A percentile compares a stretch with the other conserved stretches of the same genome.
phyloP scores from a whole-genome alignment of 805 yeast species.

The Saccharomycopsis fibuligera region DNA sequence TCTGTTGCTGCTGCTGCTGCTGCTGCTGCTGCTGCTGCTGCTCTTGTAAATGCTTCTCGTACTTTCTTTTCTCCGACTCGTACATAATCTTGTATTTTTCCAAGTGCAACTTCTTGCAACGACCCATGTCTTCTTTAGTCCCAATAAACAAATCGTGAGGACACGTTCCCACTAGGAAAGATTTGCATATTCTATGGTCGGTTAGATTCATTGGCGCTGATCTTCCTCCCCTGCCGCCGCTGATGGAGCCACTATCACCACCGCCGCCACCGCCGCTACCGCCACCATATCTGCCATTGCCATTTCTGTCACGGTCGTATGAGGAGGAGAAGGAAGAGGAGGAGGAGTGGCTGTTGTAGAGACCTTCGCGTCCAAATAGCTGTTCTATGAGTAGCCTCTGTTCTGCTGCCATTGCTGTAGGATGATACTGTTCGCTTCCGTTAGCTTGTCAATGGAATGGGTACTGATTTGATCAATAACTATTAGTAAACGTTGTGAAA shows the following conservation, averaged over 20 bases:
- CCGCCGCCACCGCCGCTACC: not conserved
- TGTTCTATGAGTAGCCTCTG: slow-evolving; percentile 19
- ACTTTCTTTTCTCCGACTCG: slow-evolving; percentile 38
- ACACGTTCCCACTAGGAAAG: slow-evolving; percentile 79
- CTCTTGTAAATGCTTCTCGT: slow-evolving; percentile 37
- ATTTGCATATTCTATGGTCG: slow-evolving; percentile 65
- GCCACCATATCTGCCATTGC: slow-evolving; percentile 22
- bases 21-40: slow-evolving; percentile 37
- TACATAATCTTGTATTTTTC: slow-evolving; percentile 71
- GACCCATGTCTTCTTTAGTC: slow-evolving; percentile 78
- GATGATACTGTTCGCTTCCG: not conserved
- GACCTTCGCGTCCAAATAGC: slow-evolving; percentile 20
- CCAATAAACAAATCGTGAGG: slow-evolving; percentile 78
- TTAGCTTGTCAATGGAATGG: no score
- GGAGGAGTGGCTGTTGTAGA: not conserved
- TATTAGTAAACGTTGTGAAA: no score
- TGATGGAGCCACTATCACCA: slow-evolving; percentile 23
- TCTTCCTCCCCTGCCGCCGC: slow-evolving; percentile 15
- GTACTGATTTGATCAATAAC: no score
- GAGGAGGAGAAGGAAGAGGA: not conserved
- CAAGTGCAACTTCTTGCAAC: slow-evolving; percentile 68
- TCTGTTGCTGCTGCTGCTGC: slow-evolving; percentile 25
- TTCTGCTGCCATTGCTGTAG: slow-evolving; percentile 19
- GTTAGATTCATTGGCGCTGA: slow-evolving; percentile 28
- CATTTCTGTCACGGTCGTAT: slow-evolving; percentile 16